A percentile compares a stretch with the other conserved stretches of the same genome.
Conservation (phyloP, 1,139 yeast species). For the Zygoascus hellenicus region DNA sequence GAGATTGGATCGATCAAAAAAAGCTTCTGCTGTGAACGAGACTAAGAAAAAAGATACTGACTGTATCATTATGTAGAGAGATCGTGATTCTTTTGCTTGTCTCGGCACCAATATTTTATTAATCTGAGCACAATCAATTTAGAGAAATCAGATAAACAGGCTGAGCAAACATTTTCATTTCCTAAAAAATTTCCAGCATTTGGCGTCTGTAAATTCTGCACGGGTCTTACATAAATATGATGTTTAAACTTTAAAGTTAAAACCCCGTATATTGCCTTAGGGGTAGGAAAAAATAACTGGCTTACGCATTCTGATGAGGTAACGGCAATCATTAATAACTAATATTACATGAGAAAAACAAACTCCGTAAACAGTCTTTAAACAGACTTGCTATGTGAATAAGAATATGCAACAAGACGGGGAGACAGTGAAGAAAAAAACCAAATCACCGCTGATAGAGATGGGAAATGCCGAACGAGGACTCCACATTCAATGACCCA, state of each 20-base stretch:
- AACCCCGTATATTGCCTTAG: not conserved
- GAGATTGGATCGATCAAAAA: slow-evolving; percentile 25
- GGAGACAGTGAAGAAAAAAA: not conserved
- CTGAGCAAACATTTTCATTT: too few species aligned
- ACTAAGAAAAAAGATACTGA: slow-evolving; percentile 30
- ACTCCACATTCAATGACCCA: slow-evolving; percentile 24
- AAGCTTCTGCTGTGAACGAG: slow-evolving; percentile 1
- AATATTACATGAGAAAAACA: too few species aligned
- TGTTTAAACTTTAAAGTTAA: not conserved
- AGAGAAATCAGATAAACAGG: not conserved
- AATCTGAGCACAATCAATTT: not conserved
- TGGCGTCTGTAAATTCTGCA: not conserved
- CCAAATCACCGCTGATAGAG: slow-evolving; percentile 12
- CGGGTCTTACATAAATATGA: not conserved
- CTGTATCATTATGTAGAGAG: slow-evolving; percentile 32
- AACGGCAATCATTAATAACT: too few species aligned
- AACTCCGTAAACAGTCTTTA: too few species aligned
- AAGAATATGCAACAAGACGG: not conserved
- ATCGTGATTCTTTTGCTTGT: not conserved
- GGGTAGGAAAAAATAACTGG: too few species aligned
- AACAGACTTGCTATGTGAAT: too few species aligned
- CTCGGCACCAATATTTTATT: not conserved
- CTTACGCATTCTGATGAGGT: too few species aligned
- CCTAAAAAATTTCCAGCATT: too few species aligned
- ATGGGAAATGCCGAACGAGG: slow-evolving; percentile 23